phyloP scores from a whole-genome alignment of 306 rosid genomes.

The Sicyos baderoa region DNA sequence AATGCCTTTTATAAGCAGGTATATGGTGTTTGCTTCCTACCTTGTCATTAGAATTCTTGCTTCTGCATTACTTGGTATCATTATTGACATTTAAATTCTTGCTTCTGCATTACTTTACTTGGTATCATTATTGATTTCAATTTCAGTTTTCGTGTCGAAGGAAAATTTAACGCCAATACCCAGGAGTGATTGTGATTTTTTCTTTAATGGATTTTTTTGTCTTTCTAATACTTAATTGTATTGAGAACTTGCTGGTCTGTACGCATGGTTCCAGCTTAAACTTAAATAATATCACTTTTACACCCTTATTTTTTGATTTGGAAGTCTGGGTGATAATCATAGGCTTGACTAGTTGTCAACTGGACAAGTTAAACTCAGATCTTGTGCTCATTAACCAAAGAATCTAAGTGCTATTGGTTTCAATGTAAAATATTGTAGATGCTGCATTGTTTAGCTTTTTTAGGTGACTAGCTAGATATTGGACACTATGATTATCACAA shows the following conservation, averaged over 20 bases:
- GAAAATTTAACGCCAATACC: background rate
- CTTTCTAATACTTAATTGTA: conserved; percentile 6
- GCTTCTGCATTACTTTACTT: too few species aligned
- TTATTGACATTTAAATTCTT: background rate
- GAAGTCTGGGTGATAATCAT: background rate
- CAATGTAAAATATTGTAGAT: background rate
- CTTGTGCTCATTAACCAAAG: background rate
- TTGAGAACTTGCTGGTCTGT: background rate
- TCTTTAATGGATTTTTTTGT: background rate
- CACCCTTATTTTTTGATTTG: background rate
- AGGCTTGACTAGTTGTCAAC: background rate
- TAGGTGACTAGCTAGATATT: background rate
- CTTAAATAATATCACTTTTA: background rate
- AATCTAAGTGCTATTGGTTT: background rate
- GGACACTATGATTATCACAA: too few species aligned
- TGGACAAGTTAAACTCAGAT: background rate
- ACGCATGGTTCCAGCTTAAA: background rate
- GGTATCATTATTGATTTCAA: background rate
- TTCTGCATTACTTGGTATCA: conserved; percentile 7
- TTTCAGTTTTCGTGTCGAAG: background rate
- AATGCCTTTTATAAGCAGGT: conserved; percentile 71
- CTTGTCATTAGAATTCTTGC: background rate
- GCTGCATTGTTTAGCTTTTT: background rate
- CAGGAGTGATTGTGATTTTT: background rate
- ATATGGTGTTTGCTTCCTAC: conserved; percentile 19